Base-by-base conservation (phyloP, 2,329 filamentous ascomycete species). In the Pyrenochaeta sp. region DNA sequence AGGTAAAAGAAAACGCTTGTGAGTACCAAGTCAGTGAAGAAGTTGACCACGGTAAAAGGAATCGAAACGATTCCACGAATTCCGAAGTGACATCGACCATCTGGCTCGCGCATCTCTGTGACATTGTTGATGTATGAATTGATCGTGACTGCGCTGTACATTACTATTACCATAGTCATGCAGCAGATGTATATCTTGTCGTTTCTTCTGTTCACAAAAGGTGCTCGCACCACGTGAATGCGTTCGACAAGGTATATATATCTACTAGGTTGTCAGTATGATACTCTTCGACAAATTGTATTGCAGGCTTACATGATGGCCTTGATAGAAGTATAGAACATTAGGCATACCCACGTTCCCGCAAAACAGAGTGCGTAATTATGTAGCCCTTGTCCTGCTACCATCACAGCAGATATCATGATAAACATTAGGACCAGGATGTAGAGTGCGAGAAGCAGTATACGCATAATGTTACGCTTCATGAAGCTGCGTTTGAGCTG, bases 231-330 rank as follows among this genome's bases (percentile, higher is more conserved):
- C 7, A 73, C 64, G 42, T 78, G 75, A 23, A 72, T 67, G 14
- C 77, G 70, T 52, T 78, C 77, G 23, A 77, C 67, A 5, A 78
- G 63, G 55, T 76, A 77, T 11, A 74, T 51, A 40, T 77, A 77
- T 21, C 67, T 66, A 55, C 18, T 30, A 29, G 9, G 4, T 27
- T 9, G 23, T 27, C 23, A 27, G 23, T 5, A 27, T 9, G 9
- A 27, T 9, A 27, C 9, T 9, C 4, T 5, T 27, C 23, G 23
- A 9, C 9, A 9, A 27, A 27, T 27, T 9, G 23, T 4, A 9
- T 4, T 9, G 9, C 23, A 21, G 7, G 37, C 52, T 47, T 31
- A 64, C 43, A 75, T 64, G 20, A 63, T 39, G 15, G 63, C 53
- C 46, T 78, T 77, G 47, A 60, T 65, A 10, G 54, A 49, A 15